These are phyloP conservation scores for Phytophthora lateralis DNA, from an alignment of 352 stramenopile species.

Conservation along the genomic window DNA sequence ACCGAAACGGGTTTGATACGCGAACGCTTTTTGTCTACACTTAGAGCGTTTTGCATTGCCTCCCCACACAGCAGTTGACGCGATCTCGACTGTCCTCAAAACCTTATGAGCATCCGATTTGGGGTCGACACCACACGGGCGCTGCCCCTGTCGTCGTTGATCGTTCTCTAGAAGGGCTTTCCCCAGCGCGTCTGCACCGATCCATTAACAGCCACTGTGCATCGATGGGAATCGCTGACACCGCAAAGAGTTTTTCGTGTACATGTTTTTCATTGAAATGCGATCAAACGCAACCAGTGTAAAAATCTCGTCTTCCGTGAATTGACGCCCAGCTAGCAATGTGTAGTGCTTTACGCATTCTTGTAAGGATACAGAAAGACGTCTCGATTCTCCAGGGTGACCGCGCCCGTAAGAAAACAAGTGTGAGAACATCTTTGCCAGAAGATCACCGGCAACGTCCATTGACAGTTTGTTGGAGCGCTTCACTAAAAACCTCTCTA, in stretches of 20 bases:
- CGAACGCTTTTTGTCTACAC: too few relatives aligned
- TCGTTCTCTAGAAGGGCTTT: constrained; percentile 5
- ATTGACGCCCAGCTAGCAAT: constrained; percentile 1
- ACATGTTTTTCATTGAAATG: constrained; percentile 19
- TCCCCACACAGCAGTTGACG: too few relatives aligned
- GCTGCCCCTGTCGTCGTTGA: too few relatives aligned
- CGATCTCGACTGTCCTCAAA: too few relatives aligned
- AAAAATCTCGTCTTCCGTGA: constrained; percentile 18
- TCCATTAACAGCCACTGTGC: constrained; percentile 3
- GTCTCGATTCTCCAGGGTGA: constrained; percentile 5
- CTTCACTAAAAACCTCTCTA: neutral
- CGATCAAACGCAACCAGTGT: constrained; percentile 11
- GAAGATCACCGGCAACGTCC: neutral
- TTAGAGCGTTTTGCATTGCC: too few relatives aligned
- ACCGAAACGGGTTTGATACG: too few relatives aligned
- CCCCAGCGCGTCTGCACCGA: neutral
- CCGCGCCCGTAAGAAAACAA: constrained; percentile 11
- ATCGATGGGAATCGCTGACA: constrained; percentile 9
- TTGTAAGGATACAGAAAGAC: neutral
- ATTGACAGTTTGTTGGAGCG: neutral
- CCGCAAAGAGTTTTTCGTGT: neutral
- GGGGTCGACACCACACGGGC: too few relatives aligned
- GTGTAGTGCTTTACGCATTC: constrained; percentile 16
- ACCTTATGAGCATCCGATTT: too few relatives aligned
- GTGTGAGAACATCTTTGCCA: constrained; percentile 8